Base-by-base conservation (phyloP, 2,329 filamentous ascomycete species). In the Penicillium sp. region DNA sequence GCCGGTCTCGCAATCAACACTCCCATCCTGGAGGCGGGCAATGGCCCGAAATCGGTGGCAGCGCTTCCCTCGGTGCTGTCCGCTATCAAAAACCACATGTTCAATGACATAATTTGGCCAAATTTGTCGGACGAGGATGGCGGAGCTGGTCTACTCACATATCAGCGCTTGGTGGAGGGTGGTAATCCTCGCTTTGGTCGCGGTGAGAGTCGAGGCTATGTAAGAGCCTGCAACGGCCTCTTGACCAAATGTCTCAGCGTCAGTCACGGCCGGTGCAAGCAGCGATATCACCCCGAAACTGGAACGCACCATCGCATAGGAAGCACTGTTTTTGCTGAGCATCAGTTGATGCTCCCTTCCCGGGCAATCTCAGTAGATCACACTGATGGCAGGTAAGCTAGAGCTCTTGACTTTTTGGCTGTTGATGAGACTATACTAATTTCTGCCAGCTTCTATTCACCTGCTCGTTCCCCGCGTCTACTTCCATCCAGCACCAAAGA, bases 71-170 rank as follows among this genome's bases (percentile, higher is more conserved):
- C 86, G 27, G 96, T 93, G n/a, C 92, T 99, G 48, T 83, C 91
- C 43, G 92, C 93, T 0, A 87, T 99, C 74, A 97, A 96, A 71
- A 86, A 81, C 0, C 92, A 99, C 74, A 91, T 99, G 56, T 99
- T 99, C 79, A 99, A 99, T 75, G 95, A 97, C 67, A 79, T 96
- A 54, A 96, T 97, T 50, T 99, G 94, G 94, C 94, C 94, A 0
- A 99, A 99, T 64, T 77, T 99, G 38, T 95, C 91, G 0, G 93
- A 99, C 67, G 94, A 99, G 75, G 94, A 96, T 71, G 92, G 92
- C 32, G 94, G 94, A 22, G 92, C 92, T 4, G 94, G 94, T 0
- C 82, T 99, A 27, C 86, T 99, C 32, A 96, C 91, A 0, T 97
- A 96, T 65, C 87, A 92, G 71, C 85, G 94, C 14, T 80, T 99